Conservation (phyloP, 176 grass and related monocot genomes). For the Eremochloa ophiuroides region DNA sequence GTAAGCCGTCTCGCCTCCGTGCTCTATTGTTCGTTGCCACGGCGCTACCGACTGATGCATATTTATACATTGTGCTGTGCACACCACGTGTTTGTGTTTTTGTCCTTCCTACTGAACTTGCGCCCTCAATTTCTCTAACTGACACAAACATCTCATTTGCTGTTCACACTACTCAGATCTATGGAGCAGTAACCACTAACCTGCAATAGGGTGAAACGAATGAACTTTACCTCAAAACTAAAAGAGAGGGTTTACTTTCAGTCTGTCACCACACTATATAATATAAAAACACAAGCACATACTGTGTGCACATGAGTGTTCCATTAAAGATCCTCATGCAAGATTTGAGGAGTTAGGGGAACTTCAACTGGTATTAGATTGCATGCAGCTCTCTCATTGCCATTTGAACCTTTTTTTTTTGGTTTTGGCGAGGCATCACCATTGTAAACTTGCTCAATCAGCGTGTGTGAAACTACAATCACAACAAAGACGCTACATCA, state of each 20-base stretch:
- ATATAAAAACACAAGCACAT: neutral
- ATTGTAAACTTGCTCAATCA: neutral
- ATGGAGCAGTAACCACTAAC: neutral
- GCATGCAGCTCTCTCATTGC: neutral
- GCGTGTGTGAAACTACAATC: neutral
- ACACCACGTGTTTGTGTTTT: neutral
- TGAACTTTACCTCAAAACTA: neutral
- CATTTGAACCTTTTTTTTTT: neutral
- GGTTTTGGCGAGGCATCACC: neutral
- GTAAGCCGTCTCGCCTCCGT: neutral
- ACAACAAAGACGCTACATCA: neutral
- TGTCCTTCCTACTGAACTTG: neutral
- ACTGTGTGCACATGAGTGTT: neutral
- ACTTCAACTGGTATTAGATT: neutral
- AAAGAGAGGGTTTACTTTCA: neutral
- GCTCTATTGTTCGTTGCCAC: neutral
- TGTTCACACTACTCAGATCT: neutral
- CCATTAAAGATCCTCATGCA: neutral
- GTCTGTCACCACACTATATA: neutral
- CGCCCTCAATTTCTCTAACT: neutral
- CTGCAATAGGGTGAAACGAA: neutral
- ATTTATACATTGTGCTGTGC: neutral
- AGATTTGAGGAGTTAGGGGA: neutral
- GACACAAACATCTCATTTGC: neutral
- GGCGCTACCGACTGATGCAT: no score